Evolutionary conservation across 202 grass and related monocot genomes (phyloP).

Genomic region (Elaeis oleifera): DNA sequence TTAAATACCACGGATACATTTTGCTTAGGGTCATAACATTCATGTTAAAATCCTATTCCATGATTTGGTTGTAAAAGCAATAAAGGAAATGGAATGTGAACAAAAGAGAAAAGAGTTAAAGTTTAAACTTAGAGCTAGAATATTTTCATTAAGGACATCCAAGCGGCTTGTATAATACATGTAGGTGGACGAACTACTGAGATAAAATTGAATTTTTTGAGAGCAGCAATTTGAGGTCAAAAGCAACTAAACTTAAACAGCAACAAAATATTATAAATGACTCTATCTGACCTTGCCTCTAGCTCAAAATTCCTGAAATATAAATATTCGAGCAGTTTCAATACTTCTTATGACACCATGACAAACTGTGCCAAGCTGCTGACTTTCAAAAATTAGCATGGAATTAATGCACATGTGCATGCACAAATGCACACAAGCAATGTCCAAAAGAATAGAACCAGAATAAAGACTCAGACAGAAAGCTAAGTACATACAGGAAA

Average conservation of each 20-base stretch:
- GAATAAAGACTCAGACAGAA: background rate
- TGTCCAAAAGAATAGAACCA: background rate
- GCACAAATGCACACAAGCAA: too few relatives aligned
- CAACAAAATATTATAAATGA: constrained; percentile 5
- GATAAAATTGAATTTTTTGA: constrained; percentile 1
- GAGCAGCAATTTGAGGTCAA: background rate
- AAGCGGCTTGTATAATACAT: constrained; percentile 94
- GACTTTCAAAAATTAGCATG: constrained; percentile 22
- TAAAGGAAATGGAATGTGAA: background rate
- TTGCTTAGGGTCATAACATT: too few relatives aligned
- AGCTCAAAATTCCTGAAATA: constrained; percentile 91
- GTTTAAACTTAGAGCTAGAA: constrained; percentile 61
- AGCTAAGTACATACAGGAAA: constrained; percentile 7
- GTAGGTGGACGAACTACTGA: constrained; percentile 43
- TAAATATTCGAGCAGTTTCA: constrained; percentile 83
- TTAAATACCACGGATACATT: too few relatives aligned
- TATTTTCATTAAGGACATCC: constrained; percentile 94
- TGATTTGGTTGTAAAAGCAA: background rate
- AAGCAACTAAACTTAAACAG: constrained; percentile 3
- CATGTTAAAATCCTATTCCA: too few relatives aligned
- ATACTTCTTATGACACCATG: constrained; percentile 92
- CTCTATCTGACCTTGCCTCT: constrained; percentile 62
- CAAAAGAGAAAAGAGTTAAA: background rate
- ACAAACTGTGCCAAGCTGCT: constrained; percentile 95
- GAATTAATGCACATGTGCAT: background rate